These are phyloP conservation scores for Scheffersomyces coipomensis DNA, from an alignment of 805 yeast species.

Conservation along the genomic window DNA sequence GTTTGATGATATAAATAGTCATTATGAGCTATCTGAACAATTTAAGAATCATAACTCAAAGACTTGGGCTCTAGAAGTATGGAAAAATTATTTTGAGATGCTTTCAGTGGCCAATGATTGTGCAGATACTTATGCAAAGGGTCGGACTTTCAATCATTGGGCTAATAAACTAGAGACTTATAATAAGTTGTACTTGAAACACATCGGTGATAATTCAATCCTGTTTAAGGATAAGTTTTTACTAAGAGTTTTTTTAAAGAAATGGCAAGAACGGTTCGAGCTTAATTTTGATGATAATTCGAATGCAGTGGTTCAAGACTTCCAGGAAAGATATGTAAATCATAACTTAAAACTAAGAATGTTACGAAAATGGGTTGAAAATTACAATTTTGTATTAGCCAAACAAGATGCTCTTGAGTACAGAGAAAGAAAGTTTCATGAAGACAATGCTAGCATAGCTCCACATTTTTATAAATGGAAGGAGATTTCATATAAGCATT, in stretches of 20 bases:
- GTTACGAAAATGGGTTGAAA: conserved; percentile 20
- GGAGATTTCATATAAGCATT: not conserved
- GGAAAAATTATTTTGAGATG: not conserved
- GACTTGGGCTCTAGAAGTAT: conserved; percentile 4
- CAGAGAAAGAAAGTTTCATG: conserved; percentile 5
- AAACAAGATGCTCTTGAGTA: conserved; percentile 7
- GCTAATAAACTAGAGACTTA: no score
- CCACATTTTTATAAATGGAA: conserved; percentile 4
- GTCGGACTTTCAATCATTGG: not conserved
- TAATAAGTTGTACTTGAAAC: no score
- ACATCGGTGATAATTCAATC: no score
- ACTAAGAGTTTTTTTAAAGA: conserved; percentile 5
- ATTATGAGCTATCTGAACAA: not conserved
- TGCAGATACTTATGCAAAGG: not conserved
- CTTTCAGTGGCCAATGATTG: not conserved
- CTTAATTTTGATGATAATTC: conserved; percentile 18
- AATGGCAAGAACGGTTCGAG: conserved; percentile 24
- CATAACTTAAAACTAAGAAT: conserved; percentile 10
- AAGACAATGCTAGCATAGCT: not conserved
- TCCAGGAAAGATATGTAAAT: conserved; percentile 12
- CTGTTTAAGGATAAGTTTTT: no score
- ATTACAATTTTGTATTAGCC: conserved; percentile 13
- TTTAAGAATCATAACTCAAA: conserved; percentile 3
- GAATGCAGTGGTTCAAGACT: conserved; percentile 12
- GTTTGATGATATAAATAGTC: not conserved